Base-by-base conservation (phyloP, 495 filamentous ascomycete species). In the Penicillium crystallinum region DNA sequence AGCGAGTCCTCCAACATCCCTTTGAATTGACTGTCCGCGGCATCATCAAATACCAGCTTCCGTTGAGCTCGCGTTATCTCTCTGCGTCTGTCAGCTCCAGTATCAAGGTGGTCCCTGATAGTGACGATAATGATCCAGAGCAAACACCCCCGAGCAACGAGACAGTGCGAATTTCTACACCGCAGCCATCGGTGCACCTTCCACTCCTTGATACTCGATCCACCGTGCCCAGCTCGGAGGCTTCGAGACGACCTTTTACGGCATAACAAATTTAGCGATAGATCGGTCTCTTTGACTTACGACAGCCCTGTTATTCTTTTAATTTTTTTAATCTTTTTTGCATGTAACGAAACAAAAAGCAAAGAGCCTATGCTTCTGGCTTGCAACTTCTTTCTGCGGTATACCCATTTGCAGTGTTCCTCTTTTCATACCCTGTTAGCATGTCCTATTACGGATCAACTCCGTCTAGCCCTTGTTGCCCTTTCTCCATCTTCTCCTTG, bases 1-100 rank as follows among this genome's bases (percentile, higher is more conserved):
- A 97, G 66, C 79, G 82, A 38, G 90, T 97, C 23, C 70, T 97
- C 23, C 78, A 91, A 59, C 85, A 97, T 70, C 87, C 91, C 29
- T 98, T 97, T 55, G 88, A 95, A 50, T 74, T 98, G 46, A 90
- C 96, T 52, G 82, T 97, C 25, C 83, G 91, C 45, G 93, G 93
- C 33, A 85, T 91, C 6, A 70, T 98, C 60, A 89, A 88, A 65
- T 98, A 98, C 62, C 84, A 87, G 25, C 75, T 97, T 17, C 93
- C 93, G 10, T 75, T 98, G 46, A 91, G 81, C 59, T 84, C 84
- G 30, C 80, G 80, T 34, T 74, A 82, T 42, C 75, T 83, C 55
- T 78, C 76, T 0, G 75, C 73, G 5, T 72, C 74, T 11, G 73
- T 85, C 49, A 77, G 74, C 44, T 74, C 72, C 14, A 80, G 66